Conservation (phyloP, 2,329 filamentous ascomycete species). For the Clonostachys byssicola region DNA sequence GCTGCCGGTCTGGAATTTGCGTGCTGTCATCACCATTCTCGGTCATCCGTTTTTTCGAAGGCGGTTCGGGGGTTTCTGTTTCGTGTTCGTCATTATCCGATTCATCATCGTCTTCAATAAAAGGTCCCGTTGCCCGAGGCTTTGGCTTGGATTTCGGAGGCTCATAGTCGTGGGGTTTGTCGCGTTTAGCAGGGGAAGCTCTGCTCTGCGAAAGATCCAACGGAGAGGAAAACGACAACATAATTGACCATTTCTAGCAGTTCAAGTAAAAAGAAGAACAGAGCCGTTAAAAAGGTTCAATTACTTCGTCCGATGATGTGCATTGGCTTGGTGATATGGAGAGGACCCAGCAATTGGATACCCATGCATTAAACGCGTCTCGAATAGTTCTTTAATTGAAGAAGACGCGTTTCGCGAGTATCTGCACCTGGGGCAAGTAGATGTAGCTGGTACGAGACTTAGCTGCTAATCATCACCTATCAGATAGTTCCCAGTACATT, state of each 20-base stretch:
- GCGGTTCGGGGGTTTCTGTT: constrained; percentile 1
- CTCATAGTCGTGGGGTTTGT: constrained; percentile 25
- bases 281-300: not conserved
- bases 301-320: no score
- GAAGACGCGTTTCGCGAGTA: no score
- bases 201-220: constrained; percentile 51
- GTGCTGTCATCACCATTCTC: constrained; percentile 2
- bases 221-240: constrained; percentile 59
- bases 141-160: constrained; percentile 21
- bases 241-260: constrained; percentile 20
- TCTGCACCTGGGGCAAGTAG: no score
- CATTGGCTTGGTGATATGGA: no score
- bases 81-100: constrained; percentile 9
- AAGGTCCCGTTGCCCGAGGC: constrained; percentile 27
- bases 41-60: not conserved
- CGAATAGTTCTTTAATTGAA: no score
- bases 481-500: no score
- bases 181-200: constrained; percentile 25
- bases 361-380: no score
- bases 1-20: constrained; percentile 10
- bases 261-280: not conserved
- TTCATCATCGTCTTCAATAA: constrained; percentile 30
- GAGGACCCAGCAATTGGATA: no score
- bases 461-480: no score
- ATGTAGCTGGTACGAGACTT: no score